Base-by-base conservation (phyloP, 2,329 filamentous ascomycete species). In the Ascochyta viciae-villosae region DNA sequence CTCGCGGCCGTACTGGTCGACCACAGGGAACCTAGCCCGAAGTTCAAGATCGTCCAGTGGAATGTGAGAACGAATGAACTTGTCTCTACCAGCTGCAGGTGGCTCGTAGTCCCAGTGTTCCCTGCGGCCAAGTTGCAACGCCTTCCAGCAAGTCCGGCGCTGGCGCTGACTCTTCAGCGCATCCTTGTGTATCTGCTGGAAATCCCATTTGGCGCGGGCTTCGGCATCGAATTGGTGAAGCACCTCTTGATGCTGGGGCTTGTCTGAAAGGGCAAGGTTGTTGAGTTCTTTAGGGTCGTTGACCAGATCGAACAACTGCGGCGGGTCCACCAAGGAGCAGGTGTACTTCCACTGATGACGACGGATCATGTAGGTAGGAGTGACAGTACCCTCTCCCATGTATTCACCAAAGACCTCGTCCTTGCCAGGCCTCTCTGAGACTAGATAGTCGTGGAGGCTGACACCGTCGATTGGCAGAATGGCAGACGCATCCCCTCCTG, bases 391-490 rank as follows among this genome's bases (percentile, higher is more conserved):
- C 77, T 97, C 93, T 45, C 92, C 93, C 71, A 94, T 96, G 79
- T 97, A 97, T 79, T 97, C 93, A 58, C 92, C 92, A 67, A 94
- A 89, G n/a, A 95, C 92, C 10, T 90, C 95, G 74, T 97, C 92
- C 58, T 89, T 88, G 37, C 86, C 87, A 70, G 81, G 68, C n/a
- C 85, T 67, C 35, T 76, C 68, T 2, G 71, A 74, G 7, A 75
- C 65, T 0, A 75, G 63, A 38, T 76, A 75, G 31, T 70, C 64
- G 49, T 72, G 66, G 64, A 97, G 82, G 37, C 90, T 95, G 29
- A 87, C 81, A 33, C 93, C 93, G 67, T 97, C 93, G 79, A 97
- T 89, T 1, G 92, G 91, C n/a, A 96, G 81, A 16, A 83, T 84
- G 0, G 85, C 81, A 19, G 88, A 81, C 0, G 91, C 82, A 67